phyloP scores from a whole-genome alignment of 768 basidiomycete genomes.

The Mycena latifolia region DNA sequence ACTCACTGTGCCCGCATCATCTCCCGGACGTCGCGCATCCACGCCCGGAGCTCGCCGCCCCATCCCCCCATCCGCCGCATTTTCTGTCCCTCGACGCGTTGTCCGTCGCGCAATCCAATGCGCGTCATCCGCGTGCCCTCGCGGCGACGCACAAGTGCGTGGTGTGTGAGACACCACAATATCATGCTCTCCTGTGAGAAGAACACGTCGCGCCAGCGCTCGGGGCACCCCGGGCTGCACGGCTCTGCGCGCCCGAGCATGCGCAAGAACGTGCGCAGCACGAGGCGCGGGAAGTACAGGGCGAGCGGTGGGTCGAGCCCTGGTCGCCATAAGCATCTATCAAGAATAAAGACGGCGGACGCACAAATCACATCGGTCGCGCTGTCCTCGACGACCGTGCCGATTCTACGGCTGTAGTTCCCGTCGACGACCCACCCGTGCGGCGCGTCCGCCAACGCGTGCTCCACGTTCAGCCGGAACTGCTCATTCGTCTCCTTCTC shows the following conservation, averaged over 20 bases:
- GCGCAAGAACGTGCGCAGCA: constrained; percentile 65
- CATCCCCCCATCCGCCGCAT: constrained; percentile 67
- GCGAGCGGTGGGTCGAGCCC: constrained; percentile 78
- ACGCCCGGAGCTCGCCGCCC: constrained; percentile 54
- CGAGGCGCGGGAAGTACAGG: constrained; percentile 71
- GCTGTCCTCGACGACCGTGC: constrained; percentile 48
- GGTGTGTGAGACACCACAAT: constrained; percentile 61
- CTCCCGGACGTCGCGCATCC: too few relatives aligned
- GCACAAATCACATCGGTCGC: constrained; percentile 68
- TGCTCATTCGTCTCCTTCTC: too few relatives aligned
- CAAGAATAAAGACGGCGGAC: constrained; percentile 22
- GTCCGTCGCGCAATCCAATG: constrained; percentile 48
- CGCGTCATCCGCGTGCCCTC: constrained; percentile 43
- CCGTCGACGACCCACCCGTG: constrained; percentile 71
- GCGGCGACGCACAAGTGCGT: constrained; percentile 45
- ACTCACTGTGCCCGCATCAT: too few relatives aligned
- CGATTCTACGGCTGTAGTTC: constrained; percentile 48
- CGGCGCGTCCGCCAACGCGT: constrained; percentile 42
- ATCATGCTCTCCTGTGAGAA: constrained; percentile 63
- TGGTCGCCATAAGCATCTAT: constrained; percentile 39
- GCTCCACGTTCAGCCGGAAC: too few relatives aligned
- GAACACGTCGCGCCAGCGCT: constrained; percentile 45
- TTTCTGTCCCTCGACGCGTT: constrained; percentile 41
- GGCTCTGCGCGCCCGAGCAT: constrained; percentile 47
- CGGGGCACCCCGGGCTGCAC: constrained; percentile 57